Conservation (phyloP, 2,329 filamentous ascomycete species). For the Cryphonectria naterciae region DNA sequence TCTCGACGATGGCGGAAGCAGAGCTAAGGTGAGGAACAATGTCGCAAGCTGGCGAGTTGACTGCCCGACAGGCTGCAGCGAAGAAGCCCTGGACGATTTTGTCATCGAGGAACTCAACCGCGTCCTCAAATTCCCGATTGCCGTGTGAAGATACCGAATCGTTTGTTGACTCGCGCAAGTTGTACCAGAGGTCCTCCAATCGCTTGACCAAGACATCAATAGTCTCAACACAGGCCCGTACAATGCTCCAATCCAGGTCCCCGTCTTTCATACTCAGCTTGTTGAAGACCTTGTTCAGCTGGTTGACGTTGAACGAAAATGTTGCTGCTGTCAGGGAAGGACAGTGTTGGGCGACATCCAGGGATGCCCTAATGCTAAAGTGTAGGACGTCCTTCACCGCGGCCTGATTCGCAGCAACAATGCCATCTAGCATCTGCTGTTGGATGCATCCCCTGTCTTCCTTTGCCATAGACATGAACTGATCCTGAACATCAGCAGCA, state of each 20-base stretch:
- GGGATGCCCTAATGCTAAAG: constrained; percentile 51
- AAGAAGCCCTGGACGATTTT: constrained; percentile 24
- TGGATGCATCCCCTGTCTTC: constrained; percentile 49
- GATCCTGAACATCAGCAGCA: constrained; percentile 59
- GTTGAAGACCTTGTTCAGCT: constrained; percentile 56
- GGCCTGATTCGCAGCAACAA: constrained; percentile 57
- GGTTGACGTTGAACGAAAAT: constrained; percentile 54
- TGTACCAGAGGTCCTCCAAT: constrained; percentile 46
- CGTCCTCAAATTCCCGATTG: constrained; percentile 51
- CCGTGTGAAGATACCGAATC: constrained; percentile 35
- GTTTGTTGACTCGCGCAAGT: constrained; percentile 42
- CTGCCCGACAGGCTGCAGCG: constrained; percentile 17
- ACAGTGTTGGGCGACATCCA: constrained; percentile 55
- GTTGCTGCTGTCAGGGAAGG: constrained; percentile 51
- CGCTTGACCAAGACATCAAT: constrained; percentile 51
- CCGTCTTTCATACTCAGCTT: constrained; percentile 48
- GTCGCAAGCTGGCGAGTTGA: constrained; percentile 6
- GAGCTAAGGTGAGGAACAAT: neutral
- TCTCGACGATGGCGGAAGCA: constrained; percentile 37
- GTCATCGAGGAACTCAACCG: constrained; percentile 37
- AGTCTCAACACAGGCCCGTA: constrained; percentile 50
- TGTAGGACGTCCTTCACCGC: constrained; percentile 58
- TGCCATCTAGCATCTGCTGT: constrained; percentile 50
- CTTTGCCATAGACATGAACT: constrained; percentile 54
- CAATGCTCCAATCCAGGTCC: constrained; percentile 53